Evolutionary conservation across 2,329 filamentous ascomycete genomes (phyloP).

Genomic region (Colletotrichum zoysiae): DNA sequence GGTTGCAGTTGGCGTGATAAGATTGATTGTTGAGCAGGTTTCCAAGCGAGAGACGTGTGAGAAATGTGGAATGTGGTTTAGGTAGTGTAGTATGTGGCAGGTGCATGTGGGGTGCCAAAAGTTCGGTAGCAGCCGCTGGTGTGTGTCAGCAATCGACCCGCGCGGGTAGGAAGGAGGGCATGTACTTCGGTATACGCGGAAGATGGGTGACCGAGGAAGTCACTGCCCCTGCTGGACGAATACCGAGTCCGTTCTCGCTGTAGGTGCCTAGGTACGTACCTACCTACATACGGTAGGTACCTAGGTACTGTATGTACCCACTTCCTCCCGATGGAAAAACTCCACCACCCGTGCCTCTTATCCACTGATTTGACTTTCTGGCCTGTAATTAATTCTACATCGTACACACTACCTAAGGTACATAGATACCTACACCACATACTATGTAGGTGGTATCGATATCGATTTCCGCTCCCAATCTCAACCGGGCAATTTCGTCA

Average conservation of each 20-base stretch:
- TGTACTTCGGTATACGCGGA: background rate
- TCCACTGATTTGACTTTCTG: conserved; percentile 28
- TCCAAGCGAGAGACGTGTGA: background rate
- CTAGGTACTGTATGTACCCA: no score
- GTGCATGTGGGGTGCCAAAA: background rate
- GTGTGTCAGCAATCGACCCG: background rate
- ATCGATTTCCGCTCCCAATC: conserved; percentile 5
- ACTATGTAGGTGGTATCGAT: background rate
- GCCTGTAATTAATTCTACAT: background rate
- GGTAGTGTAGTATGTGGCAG: no score
- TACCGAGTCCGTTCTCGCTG: no score
- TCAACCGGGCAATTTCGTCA: conserved; percentile 3
- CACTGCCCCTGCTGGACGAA: no score
- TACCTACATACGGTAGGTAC: no score
- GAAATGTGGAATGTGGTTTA: conserved; percentile 6
- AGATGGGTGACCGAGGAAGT: no score
- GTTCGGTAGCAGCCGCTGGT: background rate
- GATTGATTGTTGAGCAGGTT: background rate
- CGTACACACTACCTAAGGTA: no score
- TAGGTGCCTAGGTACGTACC: no score
- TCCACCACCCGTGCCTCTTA: conserved; percentile 11
- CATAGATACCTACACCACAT: no score
- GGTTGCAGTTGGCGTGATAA: conserved; percentile 10
- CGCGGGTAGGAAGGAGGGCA: no score
- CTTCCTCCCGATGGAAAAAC: background rate